These are phyloP conservation scores for Coffea canephora DNA, from an alignment of 257 asterid species.

Conservation along the genomic window DNA sequence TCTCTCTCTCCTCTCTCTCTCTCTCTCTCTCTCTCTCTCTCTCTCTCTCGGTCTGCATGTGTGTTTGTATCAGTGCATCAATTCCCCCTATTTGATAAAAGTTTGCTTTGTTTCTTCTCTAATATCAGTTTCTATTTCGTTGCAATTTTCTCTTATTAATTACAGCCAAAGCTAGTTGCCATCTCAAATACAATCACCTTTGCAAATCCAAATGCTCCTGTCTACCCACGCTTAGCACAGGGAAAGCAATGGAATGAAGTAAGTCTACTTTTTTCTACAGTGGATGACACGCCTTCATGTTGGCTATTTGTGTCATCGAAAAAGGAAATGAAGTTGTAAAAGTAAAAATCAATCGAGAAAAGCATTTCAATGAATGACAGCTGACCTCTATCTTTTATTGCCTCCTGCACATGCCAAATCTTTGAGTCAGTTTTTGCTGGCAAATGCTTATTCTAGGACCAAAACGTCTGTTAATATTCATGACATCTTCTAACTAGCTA, in stretches of 20 bases:
- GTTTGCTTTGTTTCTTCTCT: not conserved
- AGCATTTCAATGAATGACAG: not conserved
- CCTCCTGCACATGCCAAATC: not conserved
- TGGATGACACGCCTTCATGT: not conserved
- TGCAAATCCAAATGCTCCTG: conserved; percentile 82
- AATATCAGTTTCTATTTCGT: not conserved
- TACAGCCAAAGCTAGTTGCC: conserved; percentile 88
- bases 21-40: too few relatives aligned
- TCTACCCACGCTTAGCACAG: conserved; percentile 94
- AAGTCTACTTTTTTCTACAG: conserved; percentile 22
- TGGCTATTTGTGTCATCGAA: not conserved
- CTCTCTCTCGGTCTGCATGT: too few relatives aligned
- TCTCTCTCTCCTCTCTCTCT: too few relatives aligned
- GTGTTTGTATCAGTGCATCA: too few relatives aligned
- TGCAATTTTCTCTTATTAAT: conserved; percentile 1
- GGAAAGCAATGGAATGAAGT: conserved; percentile 92
- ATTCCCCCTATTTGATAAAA: not conserved
- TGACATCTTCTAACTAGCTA: not conserved
- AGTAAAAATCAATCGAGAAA: not conserved
- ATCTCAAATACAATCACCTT: conserved; percentile 62
- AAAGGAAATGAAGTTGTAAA: not conserved
- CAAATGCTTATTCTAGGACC: not conserved
- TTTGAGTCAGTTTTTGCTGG: not conserved
- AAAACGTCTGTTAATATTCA: not conserved
- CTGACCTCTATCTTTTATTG: not conserved